Evolutionary conservation across 2,329 filamentous ascomycete genomes (phyloP), one percentile per base, ranked within the genome.

Genomic region (Fusarium newnesense): DNA sequence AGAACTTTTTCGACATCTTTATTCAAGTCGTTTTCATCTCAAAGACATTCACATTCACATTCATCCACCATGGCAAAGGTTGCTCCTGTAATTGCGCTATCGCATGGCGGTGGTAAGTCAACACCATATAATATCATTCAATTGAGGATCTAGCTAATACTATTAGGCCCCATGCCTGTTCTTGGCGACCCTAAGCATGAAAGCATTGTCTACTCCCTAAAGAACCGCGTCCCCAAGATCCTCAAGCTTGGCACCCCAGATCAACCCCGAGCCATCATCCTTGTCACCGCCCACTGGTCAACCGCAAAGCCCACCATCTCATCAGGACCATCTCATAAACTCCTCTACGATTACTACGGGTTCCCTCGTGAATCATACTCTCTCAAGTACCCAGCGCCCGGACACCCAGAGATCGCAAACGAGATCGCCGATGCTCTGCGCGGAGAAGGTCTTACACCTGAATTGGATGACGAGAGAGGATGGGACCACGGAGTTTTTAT

Each of bases 401-500:
- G 89, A 1, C 85, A 85, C 34, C 87, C 88, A 2, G 84, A 84
- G 39, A 77, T 91, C 8, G 89, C 89, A 1, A 79, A 77, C 5
- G 81, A 87, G 67, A 81, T 90, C 30, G 82, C 82, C 16, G 79
- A 81, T n/a, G 82, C 83, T 7, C 75, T 91, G 43, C 79, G 81
- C 21, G 80, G 78, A 5, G 83, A 83, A n/a, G 88, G 88, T 0
- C 78, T 90, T 0, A 71, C 79, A 19, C 79, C 83, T 4, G 69
- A 69, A 18, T 79, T 87, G 18, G 82, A 87, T 68, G 70, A 60
- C 19, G 58, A 79, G 64, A 83, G 85, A 44, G 81, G 85, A 65
- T 90, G 88, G 88, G 88, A 90, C 76, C 89, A 90, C 76, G 89
- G 88, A 80, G 87, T 90, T 64, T 90, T 90, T 77, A 80, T 90